Evolutionary conservation across 176 grass and related monocot species (phyloP).

Genomic region (Triticum turgidum): DNA sequence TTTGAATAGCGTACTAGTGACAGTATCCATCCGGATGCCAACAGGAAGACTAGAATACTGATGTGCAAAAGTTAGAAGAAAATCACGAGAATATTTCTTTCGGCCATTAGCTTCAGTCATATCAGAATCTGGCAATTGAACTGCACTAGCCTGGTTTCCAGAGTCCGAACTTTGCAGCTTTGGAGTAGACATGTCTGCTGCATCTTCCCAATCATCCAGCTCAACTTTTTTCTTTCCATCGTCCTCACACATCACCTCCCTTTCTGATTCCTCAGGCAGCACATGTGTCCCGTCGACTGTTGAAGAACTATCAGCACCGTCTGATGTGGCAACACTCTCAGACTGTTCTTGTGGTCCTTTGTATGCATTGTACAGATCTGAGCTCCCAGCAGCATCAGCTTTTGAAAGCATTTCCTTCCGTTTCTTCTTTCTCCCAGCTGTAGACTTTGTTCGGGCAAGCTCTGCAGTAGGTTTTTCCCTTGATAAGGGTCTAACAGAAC

Average conservation of each 20-base stretch:
- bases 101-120: slow-evolving; percentile 37
- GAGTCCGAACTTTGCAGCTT: slow-evolving; percentile 50
- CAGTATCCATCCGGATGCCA: slow-evolving; percentile 59
- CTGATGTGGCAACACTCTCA: slow-evolving; percentile 29
- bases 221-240: slow-evolving; percentile 63
- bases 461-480: slow-evolving; percentile 67
- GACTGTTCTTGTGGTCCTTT: slow-evolving; percentile 77
- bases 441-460: slow-evolving; percentile 43
- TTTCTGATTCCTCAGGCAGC: slow-evolving; percentile 36
- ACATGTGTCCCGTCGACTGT: slow-evolving; percentile 29
- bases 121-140: slow-evolving; percentile 28
- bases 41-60: slow-evolving; percentile 62
- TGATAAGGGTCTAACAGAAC: slow-evolving; percentile 33
- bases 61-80: slow-evolving; percentile 62
- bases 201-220: slow-evolving; percentile 94
- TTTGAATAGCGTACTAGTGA: slow-evolving; percentile 44
- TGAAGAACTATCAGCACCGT: slow-evolving; percentile 36
- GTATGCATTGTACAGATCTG: slow-evolving; percentile 96
- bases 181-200: slow-evolving; percentile 74
- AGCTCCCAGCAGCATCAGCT: slow-evolving; percentile 87
- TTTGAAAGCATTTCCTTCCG: slow-evolving; percentile 86
- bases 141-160: slow-evolving; percentile 19
- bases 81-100: slow-evolving; percentile 93
- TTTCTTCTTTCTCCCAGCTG: slow-evolving; percentile 54
- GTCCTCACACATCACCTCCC: slow-evolving; percentile 45